Conservation (phyloP, 305 asterid species). For the Coffea humblotiana region DNA sequence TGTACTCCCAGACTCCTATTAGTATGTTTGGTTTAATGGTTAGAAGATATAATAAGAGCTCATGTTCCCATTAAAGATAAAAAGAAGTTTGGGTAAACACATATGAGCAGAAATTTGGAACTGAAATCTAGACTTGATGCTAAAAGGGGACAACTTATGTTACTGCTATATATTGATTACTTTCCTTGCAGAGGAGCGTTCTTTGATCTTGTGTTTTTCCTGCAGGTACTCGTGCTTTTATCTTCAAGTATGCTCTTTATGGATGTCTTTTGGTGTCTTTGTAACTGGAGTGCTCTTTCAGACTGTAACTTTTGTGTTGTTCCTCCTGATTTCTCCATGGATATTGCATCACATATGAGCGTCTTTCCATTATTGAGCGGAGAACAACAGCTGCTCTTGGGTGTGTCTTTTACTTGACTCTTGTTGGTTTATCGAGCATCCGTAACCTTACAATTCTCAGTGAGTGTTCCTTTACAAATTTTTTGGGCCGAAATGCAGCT, state of each 20-base stretch:
- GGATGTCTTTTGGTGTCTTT: constrained; percentile 92
- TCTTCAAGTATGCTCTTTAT: constrained; percentile 63
- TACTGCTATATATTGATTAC: background rate
- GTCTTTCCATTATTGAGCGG: constrained; percentile 67
- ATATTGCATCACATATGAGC: constrained; percentile 77
- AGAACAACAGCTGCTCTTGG: constrained; percentile 62
- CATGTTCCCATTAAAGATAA: too few relatives aligned
- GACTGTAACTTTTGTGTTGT: constrained; percentile 58
- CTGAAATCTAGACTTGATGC: background rate
- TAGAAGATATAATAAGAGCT: background rate
- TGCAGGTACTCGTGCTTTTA: constrained; percentile 76
- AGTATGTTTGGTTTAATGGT: background rate
- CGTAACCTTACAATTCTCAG: constrained; percentile 72
- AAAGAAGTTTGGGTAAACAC: too few relatives aligned
- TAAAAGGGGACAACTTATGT: background rate
- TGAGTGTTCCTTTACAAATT: constrained; percentile 35
- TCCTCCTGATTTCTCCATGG: constrained; percentile 81
- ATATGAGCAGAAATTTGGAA: background rate
- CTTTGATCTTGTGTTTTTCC: constrained; percentile 6
- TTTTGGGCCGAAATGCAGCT: background rate
- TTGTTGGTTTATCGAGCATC: constrained; percentile 82
- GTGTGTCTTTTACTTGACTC: constrained; percentile 72
- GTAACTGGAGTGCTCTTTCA: constrained; percentile 73
- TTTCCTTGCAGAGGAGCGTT: background rate
- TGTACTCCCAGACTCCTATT: too few relatives aligned